Base-by-base conservation (phyloP, 257 asterid species). In the Rubia yunnanensis region DNA sequence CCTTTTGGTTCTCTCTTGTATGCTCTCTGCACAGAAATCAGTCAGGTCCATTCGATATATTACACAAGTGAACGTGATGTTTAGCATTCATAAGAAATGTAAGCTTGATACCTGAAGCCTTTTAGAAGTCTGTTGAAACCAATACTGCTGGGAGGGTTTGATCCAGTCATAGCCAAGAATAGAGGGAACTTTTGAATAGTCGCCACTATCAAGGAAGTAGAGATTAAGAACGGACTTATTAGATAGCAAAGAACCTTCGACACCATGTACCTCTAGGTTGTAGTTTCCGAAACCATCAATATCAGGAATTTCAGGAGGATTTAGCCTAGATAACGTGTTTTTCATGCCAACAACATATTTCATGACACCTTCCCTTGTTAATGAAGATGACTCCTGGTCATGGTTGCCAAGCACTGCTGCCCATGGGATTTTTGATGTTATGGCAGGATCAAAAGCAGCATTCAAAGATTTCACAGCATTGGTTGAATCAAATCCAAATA, bases 361-460 rank as follows among this genome's bases (percentile, higher is more conserved):
- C 97, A 92, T 92, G 68, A 89, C 91, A 20, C 80, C 96, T 73
- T 81, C 81, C 81, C 99, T 77, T 8, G 96, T 80, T 8, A 92
- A 76, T 0, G 95, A 72, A 14, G 96, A 44, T 44, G 52, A 89
- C 73, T 92, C 89, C 52, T 92, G 99, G 71, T 92, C 99, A 64
- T 92, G 99, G 70, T 92, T 92, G 34, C 99, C 99, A 10, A 92
- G 81, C 57, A 92, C 88, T 7, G 97, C 99, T 14, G 96, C 95
- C 97, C 97, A 92, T 10, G 95, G 95, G 34, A 87, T 85, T 73
- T 79, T 79, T 27, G 94, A 78, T 1, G 82, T 52, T 30, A 89
- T 64, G 6, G 97, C 99, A 7, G 96, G 92, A 30, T 86, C 86
- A 78, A 92, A 89, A 9, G 99, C 99, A 24, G 83, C 86, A 50